phyloP scores from a whole-genome alignment of 2,329 filamentous ascomycete species.

The Chaetomium olivaceum region DNA sequence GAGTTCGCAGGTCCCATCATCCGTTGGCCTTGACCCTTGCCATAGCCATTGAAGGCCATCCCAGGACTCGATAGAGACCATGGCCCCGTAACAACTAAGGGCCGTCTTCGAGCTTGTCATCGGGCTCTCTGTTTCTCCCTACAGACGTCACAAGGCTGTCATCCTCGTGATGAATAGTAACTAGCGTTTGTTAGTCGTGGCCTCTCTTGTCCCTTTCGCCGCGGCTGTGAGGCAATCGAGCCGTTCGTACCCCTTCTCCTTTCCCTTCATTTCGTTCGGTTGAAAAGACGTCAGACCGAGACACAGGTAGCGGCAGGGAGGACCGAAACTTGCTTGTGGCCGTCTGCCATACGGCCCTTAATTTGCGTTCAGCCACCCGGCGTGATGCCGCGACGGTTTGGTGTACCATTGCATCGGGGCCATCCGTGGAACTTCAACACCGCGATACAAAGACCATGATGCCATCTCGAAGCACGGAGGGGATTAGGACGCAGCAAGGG shows the following conservation, averaged over 20 bases:
- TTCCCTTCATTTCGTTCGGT: neutral
- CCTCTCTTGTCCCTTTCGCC: neutral
- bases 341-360: slow-evolving; percentile 17
- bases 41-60: neutral
- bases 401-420: slow-evolving; percentile 14
- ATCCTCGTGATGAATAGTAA: neutral
- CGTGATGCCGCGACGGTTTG: slow-evolving; percentile 6
- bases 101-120: neutral
- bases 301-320: slow-evolving; percentile 4
- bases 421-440: neutral
- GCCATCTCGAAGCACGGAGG: neutral
- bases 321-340: slow-evolving; percentile 12
- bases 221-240: neutral
- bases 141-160: neutral
- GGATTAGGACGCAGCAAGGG: neutral
- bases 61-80: neutral
- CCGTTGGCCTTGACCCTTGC: neutral
- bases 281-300: slow-evolving; percentile 8
- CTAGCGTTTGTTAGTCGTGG: neutral
- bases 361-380: slow-evolving; percentile 6
- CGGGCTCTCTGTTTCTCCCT: neutral
- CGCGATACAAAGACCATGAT: neutral
- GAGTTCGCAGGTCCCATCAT: neutral
- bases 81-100: neutral
- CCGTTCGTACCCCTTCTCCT: neutral